phyloP scores from a whole-genome alignment of 2,329 filamentous ascomycete species.

The Fusarium beomiforme region DNA sequence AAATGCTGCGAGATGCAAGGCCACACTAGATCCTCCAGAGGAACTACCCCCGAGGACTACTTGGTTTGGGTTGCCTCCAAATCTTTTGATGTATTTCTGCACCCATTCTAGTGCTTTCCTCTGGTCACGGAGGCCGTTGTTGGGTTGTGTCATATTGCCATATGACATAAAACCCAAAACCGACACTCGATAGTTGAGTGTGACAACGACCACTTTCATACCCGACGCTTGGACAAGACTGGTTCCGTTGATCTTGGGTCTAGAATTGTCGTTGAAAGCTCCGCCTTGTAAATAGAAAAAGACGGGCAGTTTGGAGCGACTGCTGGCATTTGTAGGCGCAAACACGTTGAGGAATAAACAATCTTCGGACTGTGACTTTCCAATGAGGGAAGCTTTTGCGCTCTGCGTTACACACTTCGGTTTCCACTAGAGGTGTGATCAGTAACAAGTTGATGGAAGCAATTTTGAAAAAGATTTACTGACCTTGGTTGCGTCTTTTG shows the following conservation, averaged over 20 bases:
- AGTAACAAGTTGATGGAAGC: not conserved
- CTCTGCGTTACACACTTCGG: conserved; percentile 46
- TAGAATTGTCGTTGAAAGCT: conserved; percentile 63
- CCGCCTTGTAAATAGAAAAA: conserved; percentile 69
- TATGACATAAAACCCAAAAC: conserved; percentile 76
- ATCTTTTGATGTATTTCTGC: conserved; percentile 69
- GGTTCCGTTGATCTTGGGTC: conserved; percentile 66
- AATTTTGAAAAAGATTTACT: conserved; percentile 1
- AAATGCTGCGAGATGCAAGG: conserved; percentile 68
- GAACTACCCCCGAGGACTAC: conserved; percentile 75
- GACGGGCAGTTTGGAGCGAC: conserved; percentile 67
- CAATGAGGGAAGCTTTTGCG: conserved; percentile 10
- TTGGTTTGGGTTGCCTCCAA: conserved; percentile 74
- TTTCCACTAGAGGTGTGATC: conserved; percentile 30
- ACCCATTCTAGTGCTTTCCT: conserved; percentile 76
- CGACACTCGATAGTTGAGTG: conserved; percentile 80
- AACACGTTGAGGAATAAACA: conserved; percentile 76
- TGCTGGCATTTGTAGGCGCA: conserved; percentile 63
- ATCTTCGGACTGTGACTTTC: conserved; percentile 63
- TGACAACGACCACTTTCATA: conserved; percentile 73
- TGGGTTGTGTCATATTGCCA: conserved; percentile 65
- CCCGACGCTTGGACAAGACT: conserved; percentile 66
- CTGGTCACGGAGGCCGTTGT: conserved; percentile 78
- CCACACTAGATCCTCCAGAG: conserved; percentile 72
- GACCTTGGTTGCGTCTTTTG: conserved; percentile 65